Base-by-base conservation (phyloP, 2,329 filamentous ascomycete species). In the Monosporascus sp. region DNA sequence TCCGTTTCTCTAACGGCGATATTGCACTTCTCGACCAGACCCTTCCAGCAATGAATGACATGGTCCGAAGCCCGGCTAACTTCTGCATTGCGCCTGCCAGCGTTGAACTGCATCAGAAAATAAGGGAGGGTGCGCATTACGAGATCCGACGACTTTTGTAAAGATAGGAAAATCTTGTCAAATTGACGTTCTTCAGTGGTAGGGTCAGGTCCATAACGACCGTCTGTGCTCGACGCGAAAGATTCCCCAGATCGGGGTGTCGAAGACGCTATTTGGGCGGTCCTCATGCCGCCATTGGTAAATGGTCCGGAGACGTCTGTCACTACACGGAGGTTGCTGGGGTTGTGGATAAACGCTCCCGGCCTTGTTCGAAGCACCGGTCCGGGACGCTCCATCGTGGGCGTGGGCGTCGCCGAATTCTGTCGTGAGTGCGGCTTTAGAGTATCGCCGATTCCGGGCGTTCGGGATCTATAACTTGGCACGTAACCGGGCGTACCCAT, bases 191-290 rank as follows among this genome's bases (percentile, higher is more conserved):
- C 90, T 57, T 96, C 90, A 58, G 90, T 88, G 2, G 80, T 81
- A 48, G 85, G 82, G 49, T 90, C 88, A 9, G 74, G 78, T 45
- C 82, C 77, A 44, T 79, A 78, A 43, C 79, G 75, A 31, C 75
- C 73, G 51, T 76, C 68, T 14, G 68, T 72, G 52, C 76, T 75
- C 4, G 77, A 84, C 2, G 76, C 79, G 66, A 94, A 95, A 0
- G 89, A 90, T 63, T 96, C 90, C 44, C 87, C 88, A 7, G 90
- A 95, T 24, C 89, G 84, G 46, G 90, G 90, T 1, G 90, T 95
- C n/a, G 79, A 79, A 58, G 72, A 83, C 52, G 68, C 79, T 68
- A 77, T 72, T 3, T 76, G 78, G 2, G 78, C 77, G 27, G 78
- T 78, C 22, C 82, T 76, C 15, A 73, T 69, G 11, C 65, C 68